Conservation (phyloP, 345 rosid species). For the Turnera subulata region DNA sequence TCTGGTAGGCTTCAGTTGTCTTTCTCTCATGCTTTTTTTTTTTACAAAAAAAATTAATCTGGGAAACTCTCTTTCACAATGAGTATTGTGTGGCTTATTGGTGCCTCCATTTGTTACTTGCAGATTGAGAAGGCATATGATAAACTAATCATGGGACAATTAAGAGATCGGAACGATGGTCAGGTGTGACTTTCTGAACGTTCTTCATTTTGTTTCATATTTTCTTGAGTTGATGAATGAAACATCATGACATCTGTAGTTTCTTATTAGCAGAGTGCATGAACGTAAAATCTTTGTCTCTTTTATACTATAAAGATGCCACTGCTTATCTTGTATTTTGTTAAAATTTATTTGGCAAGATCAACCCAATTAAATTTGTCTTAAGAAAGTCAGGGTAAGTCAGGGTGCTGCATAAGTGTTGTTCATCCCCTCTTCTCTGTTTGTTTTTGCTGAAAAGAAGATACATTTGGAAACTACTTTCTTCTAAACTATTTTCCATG, state of each 20-base stretch:
- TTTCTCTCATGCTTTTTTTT: not conserved
- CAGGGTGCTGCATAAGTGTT: too few relatives aligned
- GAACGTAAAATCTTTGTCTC: not conserved
- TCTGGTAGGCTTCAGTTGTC: slow-evolving; percentile 40
- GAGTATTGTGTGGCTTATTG: not conserved
- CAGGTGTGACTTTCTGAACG: slow-evolving; percentile 39
- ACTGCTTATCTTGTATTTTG: too few relatives aligned
- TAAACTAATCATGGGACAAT: slow-evolving; percentile 88
- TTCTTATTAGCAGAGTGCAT: too few relatives aligned
- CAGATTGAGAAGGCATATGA: slow-evolving; percentile 99
- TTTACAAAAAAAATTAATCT: not conserved
- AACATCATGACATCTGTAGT: not conserved
- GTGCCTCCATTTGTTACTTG: slow-evolving; percentile 14
- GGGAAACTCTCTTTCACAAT: not conserved
- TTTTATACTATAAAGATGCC: too few relatives aligned
- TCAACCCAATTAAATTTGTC: too few relatives aligned
- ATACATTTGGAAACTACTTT: too few relatives aligned
- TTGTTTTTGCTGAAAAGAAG: too few relatives aligned
- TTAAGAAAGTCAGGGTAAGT: too few relatives aligned
- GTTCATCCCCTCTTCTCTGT: too few relatives aligned
- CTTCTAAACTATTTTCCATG: too few relatives aligned
- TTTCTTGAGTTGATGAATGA: slow-evolving; percentile 6
- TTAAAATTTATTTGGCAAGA: too few relatives aligned
- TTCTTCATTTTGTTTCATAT: slow-evolving; percentile 1
- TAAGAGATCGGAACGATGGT: slow-evolving; percentile 76